Evolutionary conservation across 805 yeast genomes (phyloP), one percentile per base, ranked within the genome.

Genomic region (Saturnispora kantuleensis): DNA sequence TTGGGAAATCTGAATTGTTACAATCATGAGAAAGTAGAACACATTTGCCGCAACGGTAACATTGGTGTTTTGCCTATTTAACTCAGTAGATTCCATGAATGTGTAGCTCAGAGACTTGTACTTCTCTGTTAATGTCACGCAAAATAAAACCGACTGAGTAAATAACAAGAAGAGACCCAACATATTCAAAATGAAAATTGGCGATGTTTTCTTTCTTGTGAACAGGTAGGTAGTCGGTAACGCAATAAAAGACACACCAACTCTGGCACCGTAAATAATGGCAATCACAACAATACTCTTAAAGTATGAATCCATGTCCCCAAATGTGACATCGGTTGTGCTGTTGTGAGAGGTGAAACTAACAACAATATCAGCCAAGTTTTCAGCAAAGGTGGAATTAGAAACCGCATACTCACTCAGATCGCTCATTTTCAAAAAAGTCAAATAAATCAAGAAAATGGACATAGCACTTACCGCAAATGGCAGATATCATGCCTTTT

Each of bases 141-240:
- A 54, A 61, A 73, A 79, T 5, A 88, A 62, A 2, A 74, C 71
- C 1, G 88, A 74, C 43, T 84, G 81, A 12, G 87, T 46, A 4
- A 81, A 59, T 43, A 81, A 62, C 4, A 78, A 57, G 2, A 75
- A 41, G 42, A 90, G 65, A 31, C 84, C 75, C 2, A 69, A 41
- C 57, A 79, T 79, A 60, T 89, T 88, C 38, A 87, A 62, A n/a
- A 79, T 59, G 59, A 86, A 90, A 28, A 87, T 74, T 7, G 88
- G 84, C 0, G 89, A 76, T 17, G 62, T 70, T 52, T 70, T 76
- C 47, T 73, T 75, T 44, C 70, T 73, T 2, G 77, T 68, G 7
- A 73, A 62, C 47, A 79, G 58, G 53, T 72, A 68, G 36, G 79
- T 62, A 5, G 70, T 52, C 11, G 73, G 59, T 5, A 68, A 58